Percentiles rank a stretch among this genome's conserved stretches.
phyloP scores from a whole-genome alignment of 176 grass and related monocot species.

The Dactylis glomerata region DNA sequence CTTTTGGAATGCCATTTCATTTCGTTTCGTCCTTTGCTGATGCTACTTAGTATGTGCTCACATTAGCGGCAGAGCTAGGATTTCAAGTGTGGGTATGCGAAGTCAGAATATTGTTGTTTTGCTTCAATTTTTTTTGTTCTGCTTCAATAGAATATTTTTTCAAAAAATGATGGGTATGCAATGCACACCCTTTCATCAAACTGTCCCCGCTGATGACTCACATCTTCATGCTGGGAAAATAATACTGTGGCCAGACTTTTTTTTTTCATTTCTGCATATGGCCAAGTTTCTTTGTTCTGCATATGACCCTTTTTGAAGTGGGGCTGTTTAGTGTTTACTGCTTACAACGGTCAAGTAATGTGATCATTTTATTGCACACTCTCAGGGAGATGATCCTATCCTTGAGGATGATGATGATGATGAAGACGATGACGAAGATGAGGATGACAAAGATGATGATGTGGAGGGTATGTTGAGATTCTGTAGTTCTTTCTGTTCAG shows the following conservation, averaged over 20 bases:
- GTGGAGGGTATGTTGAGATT: conserved; percentile 23
- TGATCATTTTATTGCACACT: neutral
- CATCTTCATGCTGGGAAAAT: neutral
- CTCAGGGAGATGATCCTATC: conserved; percentile 35
- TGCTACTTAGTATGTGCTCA: neutral
- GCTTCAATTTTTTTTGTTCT: no score
- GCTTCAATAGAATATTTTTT: no score
- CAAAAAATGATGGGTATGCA: no score
- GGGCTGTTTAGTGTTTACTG: neutral
- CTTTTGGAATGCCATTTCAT: neutral
- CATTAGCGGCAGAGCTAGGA: neutral
- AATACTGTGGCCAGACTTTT: neutral
- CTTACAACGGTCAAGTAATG: neutral
- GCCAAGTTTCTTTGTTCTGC: neutral
- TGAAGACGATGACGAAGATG: conserved; percentile 23
- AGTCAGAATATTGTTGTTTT: no score
- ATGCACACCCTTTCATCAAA: no score
- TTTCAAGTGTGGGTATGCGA: neutral
- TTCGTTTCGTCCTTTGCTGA: neutral
- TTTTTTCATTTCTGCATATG: neutral
- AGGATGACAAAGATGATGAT: conserved; percentile 12
- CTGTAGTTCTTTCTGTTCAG: neutral
- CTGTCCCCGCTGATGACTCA: no score
- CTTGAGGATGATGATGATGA: conserved; percentile 43
- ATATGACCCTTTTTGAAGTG: neutral